These are phyloP conservation scores for Podila verticillata DNA, from an alignment of 192 early-diverging fungal genomes.

Conservation along the genomic window DNA sequence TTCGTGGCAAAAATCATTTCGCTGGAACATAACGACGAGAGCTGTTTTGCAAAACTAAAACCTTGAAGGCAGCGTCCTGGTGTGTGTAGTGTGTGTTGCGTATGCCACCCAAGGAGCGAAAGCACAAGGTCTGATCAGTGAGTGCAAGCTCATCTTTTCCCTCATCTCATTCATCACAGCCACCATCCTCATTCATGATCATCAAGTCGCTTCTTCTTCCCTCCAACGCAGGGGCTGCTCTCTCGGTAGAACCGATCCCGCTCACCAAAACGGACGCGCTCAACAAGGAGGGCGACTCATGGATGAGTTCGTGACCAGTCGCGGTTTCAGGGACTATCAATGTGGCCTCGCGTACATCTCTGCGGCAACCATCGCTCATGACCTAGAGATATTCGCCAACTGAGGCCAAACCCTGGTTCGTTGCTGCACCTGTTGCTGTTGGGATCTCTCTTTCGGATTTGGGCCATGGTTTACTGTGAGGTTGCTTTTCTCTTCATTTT, in stretches of 20 bases:
- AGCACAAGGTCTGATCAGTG: no score
- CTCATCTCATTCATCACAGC: not conserved
- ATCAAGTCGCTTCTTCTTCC: not conserved
- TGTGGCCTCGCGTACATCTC: not conserved
- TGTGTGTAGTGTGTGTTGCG: no score
- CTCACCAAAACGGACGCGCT: not conserved
- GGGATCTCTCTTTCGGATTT: not conserved
- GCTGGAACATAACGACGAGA: no score
- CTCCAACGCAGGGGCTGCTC: not conserved
- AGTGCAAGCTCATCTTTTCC: not conserved
- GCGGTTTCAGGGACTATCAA: not conserved
- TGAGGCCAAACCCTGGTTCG: not conserved
- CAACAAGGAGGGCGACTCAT: not conserved
- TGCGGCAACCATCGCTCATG: not conserved
- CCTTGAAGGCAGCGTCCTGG: no score
- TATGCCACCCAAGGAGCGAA: no score
- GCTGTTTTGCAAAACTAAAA: no score
- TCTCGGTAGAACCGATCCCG: not conserved
- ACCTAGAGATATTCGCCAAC: not conserved
- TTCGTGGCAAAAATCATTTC: no score
- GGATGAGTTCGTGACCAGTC: not conserved
- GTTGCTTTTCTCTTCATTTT: not conserved
- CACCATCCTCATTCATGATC: not conserved
- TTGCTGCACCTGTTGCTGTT: not conserved
- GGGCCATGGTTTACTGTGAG: not conserved